Conservation (phyloP, 2,329 filamentous ascomycete species). For the Leptographium wingfieldii region DNA sequence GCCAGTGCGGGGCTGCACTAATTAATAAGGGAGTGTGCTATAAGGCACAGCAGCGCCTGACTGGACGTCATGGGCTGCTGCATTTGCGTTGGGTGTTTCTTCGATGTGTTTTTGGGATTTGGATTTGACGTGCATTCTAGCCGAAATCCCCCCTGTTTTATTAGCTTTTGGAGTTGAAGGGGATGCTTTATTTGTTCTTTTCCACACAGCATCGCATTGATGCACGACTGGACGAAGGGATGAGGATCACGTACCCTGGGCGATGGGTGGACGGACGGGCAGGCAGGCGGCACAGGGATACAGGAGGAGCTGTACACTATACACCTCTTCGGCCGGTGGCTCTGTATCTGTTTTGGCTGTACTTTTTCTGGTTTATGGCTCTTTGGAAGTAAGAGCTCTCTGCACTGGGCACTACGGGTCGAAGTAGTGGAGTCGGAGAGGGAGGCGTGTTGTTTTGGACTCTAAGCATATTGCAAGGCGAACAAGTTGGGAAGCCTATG, state of each 20-base stretch:
- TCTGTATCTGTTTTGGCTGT: neutral
- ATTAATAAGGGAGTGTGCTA: neutral
- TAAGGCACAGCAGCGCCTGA: neutral
- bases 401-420: neutral
- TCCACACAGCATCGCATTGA: slow-evolving; percentile 5
- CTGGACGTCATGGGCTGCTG: neutral
- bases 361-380: neutral
- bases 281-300: neutral
- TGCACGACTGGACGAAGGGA: slow-evolving; percentile 14
- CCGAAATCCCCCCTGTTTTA: slow-evolving; percentile 12
- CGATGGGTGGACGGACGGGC: neutral
- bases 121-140: neutral
- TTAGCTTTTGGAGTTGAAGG: slow-evolving; percentile 12
- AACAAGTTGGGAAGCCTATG: neutral
- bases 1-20: slow-evolving; percentile 15
- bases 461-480: neutral
- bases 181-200: slow-evolving; percentile 1
- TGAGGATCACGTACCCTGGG: slow-evolving; percentile 5
- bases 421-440: neutral
- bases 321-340: slow-evolving; percentile 2
- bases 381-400: neutral
- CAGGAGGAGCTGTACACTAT: neutral
- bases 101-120: neutral
- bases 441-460: neutral
- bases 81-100: neutral